phyloP scores from a whole-genome alignment of 306 rosid species.

The Trifolium repens region DNA sequence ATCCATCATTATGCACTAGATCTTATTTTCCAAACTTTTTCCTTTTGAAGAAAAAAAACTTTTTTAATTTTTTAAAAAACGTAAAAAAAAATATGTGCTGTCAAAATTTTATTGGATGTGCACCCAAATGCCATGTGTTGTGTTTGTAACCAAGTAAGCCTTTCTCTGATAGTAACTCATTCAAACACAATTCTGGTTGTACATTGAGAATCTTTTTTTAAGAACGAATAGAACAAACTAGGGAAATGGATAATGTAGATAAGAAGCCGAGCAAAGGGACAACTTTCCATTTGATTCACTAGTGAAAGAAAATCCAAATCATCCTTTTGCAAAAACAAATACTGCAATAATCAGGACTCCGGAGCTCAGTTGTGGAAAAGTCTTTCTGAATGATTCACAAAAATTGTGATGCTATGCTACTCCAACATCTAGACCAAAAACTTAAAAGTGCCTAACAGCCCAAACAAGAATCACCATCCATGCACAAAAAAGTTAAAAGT shows the following conservation, averaged over 20 bases:
- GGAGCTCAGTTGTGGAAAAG: constrained; percentile 1
- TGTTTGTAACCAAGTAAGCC: too few relatives aligned
- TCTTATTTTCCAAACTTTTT: too few relatives aligned
- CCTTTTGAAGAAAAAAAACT: too few relatives aligned
- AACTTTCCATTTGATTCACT: constrained; percentile 29
- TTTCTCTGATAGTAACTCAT: constrained; percentile 7
- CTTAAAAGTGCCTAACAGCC: constrained; percentile 30
- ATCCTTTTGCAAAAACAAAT: constrained; percentile 20
- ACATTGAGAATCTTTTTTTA: not conserved
- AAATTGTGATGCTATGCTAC: constrained; percentile 37
- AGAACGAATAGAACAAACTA: not conserved
- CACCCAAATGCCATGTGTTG: too few relatives aligned
- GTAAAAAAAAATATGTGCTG: too few relatives aligned
- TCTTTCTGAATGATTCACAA: constrained; percentile 19
- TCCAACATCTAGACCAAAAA: constrained; percentile 36
- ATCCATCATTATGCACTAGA: too few relatives aligned
- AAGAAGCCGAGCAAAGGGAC: constrained; percentile 35
- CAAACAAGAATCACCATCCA: constrained; percentile 38
- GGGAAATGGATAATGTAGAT: constrained; percentile 12
- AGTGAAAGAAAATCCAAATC: not conserved
- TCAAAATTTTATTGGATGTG: too few relatives aligned
- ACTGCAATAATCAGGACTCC: not conserved
- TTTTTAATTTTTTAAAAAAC: too few relatives aligned
- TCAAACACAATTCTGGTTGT: constrained; percentile 33
- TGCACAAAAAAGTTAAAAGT: constrained; percentile 24